Evolutionary conservation across 2,329 filamentous ascomycete genomes (phyloP), one percentile per base, ranked within the genome.

Genomic region (Westerdykella aurantiaca): DNA sequence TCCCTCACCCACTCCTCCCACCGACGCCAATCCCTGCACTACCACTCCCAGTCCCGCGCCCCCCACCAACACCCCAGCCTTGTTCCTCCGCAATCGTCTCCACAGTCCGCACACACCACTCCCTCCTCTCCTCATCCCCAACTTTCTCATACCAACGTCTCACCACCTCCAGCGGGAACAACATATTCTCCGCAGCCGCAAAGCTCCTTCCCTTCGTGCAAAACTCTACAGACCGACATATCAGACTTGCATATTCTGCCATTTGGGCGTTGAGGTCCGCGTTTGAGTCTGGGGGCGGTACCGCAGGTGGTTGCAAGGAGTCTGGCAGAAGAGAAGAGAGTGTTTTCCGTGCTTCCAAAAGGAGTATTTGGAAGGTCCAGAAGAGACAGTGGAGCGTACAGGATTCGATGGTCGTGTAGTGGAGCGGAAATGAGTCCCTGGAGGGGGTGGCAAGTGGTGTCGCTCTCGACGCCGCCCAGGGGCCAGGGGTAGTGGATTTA

Each of bases 211-310:
- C 44, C 6, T 42, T 31, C 1, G 51, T 48, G 37, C 52, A 53
- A 38, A 47, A 57, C 23, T 54, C 51, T 3, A 57, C 46, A 4
- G 49, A 53, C 12, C 55, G 49, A 23, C 52, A 56, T 14, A 57
- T 46, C 0, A 56, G 39, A 6, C 45, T 48, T 5, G 55, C 52
- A 21, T 51, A 56, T 35, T 55, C 49, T 1, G 41, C 18, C 3
- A 21, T 21, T 21, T 21, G 18, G 18, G 18, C 6, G 18, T 21
- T 21, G 3, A 21, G 18, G 18, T 21, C 18, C 6, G 6, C 18
- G 18, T 21, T 21, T 21, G 13, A 3, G 46, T 44, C 18, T 51
- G 46, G 5, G 22, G 33, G 14, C 22, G 18, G 12, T 23, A 31
- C 6, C 2, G 34, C 18, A n/a, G 39, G 17, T 6, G 43, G 14